A percentile compares a stretch with the other conserved stretches of the same genome.
These are phyloP conservation scores for Diplotaxis tenuifolia DNA, from an alignment of 345 rosid species.

Conservation along the genomic window DNA sequence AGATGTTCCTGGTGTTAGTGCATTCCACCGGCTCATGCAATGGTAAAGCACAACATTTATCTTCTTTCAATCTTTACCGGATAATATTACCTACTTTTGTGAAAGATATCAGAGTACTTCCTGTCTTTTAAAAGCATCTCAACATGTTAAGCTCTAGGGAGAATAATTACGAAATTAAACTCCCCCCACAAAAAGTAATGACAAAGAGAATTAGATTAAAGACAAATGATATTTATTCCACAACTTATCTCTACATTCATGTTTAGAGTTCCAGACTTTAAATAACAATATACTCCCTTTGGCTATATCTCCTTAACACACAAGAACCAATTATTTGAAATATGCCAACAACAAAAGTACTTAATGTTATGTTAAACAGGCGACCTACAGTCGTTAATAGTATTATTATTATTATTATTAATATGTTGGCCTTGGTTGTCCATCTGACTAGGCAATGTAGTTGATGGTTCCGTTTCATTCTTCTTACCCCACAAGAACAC, in stretches of 20 bases:
- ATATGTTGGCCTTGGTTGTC: not conserved
- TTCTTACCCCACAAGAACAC: constrained; percentile 78
- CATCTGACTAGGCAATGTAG: not conserved
- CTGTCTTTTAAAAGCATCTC: not conserved
- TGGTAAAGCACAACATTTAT: not conserved
- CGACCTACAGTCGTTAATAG: not conserved
- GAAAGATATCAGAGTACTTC: not conserved
- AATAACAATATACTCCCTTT: not conserved
- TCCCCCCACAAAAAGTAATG: not conserved
- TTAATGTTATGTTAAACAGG: constrained; percentile 18
- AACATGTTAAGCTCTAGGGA: not conserved
- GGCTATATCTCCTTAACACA: not conserved
- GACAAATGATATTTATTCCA: constrained; percentile 3
- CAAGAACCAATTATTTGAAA: not conserved
- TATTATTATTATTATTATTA: not conserved
- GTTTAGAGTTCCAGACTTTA: not conserved
- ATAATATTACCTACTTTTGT: not conserved
- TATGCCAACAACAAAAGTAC: not conserved
- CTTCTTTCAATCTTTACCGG: not conserved
- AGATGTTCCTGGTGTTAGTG: not conserved
- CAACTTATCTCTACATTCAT: not conserved
- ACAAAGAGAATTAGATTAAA: not conserved
- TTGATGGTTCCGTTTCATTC: constrained; percentile 31
- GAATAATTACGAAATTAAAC: not conserved
- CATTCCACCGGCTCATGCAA: constrained; percentile 1